Base-by-base conservation (phyloP, 1,139 yeast species). In the Hemisphaericaspora xylanilytica region DNA sequence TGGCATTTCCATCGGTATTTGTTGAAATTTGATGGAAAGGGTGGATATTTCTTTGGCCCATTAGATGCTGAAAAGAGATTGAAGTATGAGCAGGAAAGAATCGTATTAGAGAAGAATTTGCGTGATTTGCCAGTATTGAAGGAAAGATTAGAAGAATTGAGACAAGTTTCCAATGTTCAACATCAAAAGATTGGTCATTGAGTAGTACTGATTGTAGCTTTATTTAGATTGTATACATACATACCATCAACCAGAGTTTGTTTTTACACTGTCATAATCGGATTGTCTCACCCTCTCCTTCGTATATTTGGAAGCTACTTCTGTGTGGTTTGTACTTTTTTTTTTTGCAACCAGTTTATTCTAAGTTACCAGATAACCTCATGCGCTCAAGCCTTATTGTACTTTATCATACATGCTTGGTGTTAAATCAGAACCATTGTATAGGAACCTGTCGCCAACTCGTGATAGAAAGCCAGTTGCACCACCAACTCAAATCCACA, bases 1-100 rank as follows among this genome's bases (percentile, higher is more conserved):
- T 90, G 97, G 97, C 87, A 85, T 60, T 90, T 88, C 69, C 97
- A 90, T 61, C 80, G 83, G 46, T 75, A 78, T 53, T 76, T 90
- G 44, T 69, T 90, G 47, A 90, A 88, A 59, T 88, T 89, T 57
- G 92, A 85, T 55, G 95, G 95, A 13, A 80, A 82, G 54, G 94
- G 95, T 2, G 81, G 82, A 4, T 86, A 84, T 54, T 72, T 70
- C 42, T 86, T 85, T 58, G 84, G 85, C 6, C 70, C 73, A 46
- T 71, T 86, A 37, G 80, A 85, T 59, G 87, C 94, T 16, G 75
- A 75, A 31, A 75, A 78, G 56, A 73, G 94, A 50, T 70, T 86
- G 47, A 68, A 71, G 43, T 74, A 81, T 49, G 94, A 85, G 54
- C 85, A 82, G 53, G 94, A 85, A 55, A 71, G 87, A 55, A 69